Conservation (phyloP, 2,329 filamentous ascomycete genomes). For the Daldinia sp. region DNA sequence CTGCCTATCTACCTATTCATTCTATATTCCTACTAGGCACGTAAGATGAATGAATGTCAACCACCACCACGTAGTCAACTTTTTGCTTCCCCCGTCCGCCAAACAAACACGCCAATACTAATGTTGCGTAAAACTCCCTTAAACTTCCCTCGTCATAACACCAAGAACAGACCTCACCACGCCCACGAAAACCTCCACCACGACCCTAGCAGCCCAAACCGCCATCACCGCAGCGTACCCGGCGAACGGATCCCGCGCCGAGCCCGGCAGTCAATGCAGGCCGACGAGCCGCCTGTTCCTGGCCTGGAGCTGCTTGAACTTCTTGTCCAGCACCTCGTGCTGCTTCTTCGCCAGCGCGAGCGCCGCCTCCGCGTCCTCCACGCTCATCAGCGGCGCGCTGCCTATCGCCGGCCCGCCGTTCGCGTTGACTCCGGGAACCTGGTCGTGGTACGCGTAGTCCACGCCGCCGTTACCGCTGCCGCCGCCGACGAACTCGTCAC, state of each 20-base stretch:
- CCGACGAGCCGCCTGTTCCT: constrained; percentile 50
- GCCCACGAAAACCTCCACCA: not conserved
- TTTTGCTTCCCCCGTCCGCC: not conserved
- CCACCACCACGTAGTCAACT: not conserved
- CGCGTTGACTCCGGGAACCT: constrained; percentile 15
- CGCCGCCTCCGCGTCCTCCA: constrained; percentile 72
- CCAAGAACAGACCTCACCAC: not conserved
- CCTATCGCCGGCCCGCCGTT: constrained; percentile 54
- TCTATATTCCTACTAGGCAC: not conserved
- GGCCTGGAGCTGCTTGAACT: constrained; percentile 50
- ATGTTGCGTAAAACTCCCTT: not conserved
- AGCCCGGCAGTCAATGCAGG: constrained; percentile 49
- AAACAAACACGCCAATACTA: not conserved
- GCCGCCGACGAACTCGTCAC: constrained; percentile 43
- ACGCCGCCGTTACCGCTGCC: constrained; percentile 19
- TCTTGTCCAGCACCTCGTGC: constrained; percentile 53
- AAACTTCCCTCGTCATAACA: not conserved
- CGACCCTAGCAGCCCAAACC: constrained; percentile 3
- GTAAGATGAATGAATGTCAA: not conserved
- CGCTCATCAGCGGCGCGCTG: constrained; percentile 68
- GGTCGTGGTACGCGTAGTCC: constrained; percentile 51
- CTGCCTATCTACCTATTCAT: not conserved
- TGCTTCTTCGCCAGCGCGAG: constrained; percentile 54
- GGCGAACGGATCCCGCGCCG: constrained; percentile 17
- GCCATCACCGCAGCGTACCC: constrained; percentile 28